These are phyloP conservation scores for Ogataea kodamae DNA, from an alignment of 805 yeast genomes.

Conservation along the genomic window DNA sequence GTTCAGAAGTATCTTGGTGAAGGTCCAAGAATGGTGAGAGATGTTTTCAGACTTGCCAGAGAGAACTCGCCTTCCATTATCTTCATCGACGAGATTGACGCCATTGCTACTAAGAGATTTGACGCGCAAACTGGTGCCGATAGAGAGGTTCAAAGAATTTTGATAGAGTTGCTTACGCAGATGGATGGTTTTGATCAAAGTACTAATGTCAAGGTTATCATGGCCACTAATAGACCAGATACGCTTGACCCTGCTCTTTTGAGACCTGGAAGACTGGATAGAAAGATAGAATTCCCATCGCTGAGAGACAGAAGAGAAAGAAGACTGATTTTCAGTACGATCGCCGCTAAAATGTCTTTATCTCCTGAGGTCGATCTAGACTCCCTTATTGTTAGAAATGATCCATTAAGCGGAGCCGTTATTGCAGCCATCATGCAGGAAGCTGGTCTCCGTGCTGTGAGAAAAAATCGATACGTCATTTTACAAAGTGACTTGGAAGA, in stretches of 20 bases:
- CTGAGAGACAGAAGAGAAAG: conserved; percentile 97
- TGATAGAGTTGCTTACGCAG: conserved; percentile 92
- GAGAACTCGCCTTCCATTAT: conserved; percentile 97
- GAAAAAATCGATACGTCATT: conserved; percentile 96
- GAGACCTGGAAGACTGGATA: conserved; percentile 97
- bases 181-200: conserved; percentile 99
- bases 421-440: conserved; percentile 99
- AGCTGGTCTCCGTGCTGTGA: conserved; percentile 97
- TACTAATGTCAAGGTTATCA: conserved; percentile 92
- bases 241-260: conserved; percentile 96
- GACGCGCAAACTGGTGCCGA: conserved; percentile 99
- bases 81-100: conserved; percentile 97
- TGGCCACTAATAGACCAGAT: conserved; percentile 99
- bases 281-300: conserved; percentile 96
- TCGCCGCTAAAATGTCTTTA: conserved; percentile 95
- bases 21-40: conserved; percentile 99
- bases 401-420: conserved; percentile 94
- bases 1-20: conserved; percentile 98
- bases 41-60: conserved; percentile 93
- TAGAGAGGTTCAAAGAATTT: conserved; percentile 97
- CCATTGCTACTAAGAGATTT: conserved; percentile 97
- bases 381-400: conserved; percentile 90
- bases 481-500: conserved; percentile 95
- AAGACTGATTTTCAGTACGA: conserved; percentile 90
- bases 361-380: conserved; percentile 98